Percentiles rank a stretch among this genome's conserved stretches.
Evolutionary conservation across 768 basidiomycete species (phyloP).

Genomic region (Boletus huronensis): DNA sequence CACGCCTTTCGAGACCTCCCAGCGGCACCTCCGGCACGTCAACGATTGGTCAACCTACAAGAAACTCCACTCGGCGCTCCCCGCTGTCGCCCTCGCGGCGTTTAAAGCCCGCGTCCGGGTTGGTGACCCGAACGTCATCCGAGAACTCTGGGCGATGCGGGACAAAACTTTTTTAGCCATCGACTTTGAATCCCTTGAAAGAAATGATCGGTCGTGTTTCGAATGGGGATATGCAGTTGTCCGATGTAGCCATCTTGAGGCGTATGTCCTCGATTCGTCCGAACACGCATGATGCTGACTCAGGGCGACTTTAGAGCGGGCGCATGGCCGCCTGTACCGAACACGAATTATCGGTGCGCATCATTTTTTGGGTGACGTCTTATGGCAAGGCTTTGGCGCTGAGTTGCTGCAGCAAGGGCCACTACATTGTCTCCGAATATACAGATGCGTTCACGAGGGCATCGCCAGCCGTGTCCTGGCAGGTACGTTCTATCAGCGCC

Average conservation of each 20-base stretch:
- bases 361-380: background rate
- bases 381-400: conserved; percentile 4
- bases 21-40: conserved; percentile 68
- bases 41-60: conserved; percentile 65
- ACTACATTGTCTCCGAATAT: conserved; percentile 71
- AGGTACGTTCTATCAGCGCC: conserved; percentile 45
- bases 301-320: conserved; percentile 42
- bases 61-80: conserved; percentile 66
- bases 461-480: conserved; percentile 65
- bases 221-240: conserved; percentile 86
- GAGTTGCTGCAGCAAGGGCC: conserved; percentile 47
- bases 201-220: conserved; percentile 61
- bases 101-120: conserved; percentile 59
- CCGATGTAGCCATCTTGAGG: conserved; percentile 65
- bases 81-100: conserved; percentile 63
- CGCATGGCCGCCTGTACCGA: conserved; percentile 76
- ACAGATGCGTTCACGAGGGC: conserved; percentile 62
- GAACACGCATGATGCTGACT: conserved; percentile 2
- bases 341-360: conserved; percentile 69
- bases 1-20: conserved; percentile 62
- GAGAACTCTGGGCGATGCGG: conserved; percentile 61
- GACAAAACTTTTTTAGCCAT: conserved; percentile 76
- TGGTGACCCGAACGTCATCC: conserved; percentile 64
- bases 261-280: conserved; percentile 41
- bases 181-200: conserved; percentile 74